These are phyloP conservation scores for Neurospora sp. DNA, from an alignment of 495 filamentous ascomycete genomes.

Conservation along the genomic window DNA sequence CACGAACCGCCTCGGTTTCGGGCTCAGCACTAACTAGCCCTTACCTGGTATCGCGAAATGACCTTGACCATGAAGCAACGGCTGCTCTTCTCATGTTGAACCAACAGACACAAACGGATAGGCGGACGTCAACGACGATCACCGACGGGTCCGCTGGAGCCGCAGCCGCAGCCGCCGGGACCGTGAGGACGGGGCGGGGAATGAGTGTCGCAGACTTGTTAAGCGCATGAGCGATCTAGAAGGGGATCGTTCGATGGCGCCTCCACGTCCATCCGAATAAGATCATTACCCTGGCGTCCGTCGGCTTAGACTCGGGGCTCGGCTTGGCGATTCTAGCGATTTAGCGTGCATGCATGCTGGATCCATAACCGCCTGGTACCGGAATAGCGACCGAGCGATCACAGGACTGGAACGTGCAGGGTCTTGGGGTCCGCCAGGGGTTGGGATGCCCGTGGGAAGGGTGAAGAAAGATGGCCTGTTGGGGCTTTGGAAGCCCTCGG, in stretches of 20 bases:
- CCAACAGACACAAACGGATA: slow-evolving; percentile 36
- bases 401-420: background rate
- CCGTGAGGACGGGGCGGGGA: slow-evolving; percentile 28
- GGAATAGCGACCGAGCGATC: background rate
- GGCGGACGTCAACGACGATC: slow-evolving; percentile 24
- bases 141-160: background rate
- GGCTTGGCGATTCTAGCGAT: background rate
- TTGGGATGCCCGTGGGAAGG: background rate
- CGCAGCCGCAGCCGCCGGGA: slow-evolving; percentile 7
- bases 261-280: background rate
- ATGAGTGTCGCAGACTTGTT: slow-evolving; percentile 79
- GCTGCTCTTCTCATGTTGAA: slow-evolving; percentile 75
- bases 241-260: background rate
- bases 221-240: slow-evolving; percentile 39
- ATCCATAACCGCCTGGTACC: background rate
- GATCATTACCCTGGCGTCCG: background rate
- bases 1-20: slow-evolving; percentile 15
- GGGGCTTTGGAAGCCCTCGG: background rate
- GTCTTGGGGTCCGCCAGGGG: background rate
- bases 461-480: background rate
- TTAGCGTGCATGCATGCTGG: background rate
- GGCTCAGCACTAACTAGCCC: slow-evolving; percentile 42
- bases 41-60: slow-evolving; percentile 32
- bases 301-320: background rate
- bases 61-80: slow-evolving; percentile 68